A percentile compares a stretch with the other conserved stretches of the same genome.
Evolutionary conservation across 345 rosid genomes (phyloP).

Genomic region (Gynandropsis gynandra): DNA sequence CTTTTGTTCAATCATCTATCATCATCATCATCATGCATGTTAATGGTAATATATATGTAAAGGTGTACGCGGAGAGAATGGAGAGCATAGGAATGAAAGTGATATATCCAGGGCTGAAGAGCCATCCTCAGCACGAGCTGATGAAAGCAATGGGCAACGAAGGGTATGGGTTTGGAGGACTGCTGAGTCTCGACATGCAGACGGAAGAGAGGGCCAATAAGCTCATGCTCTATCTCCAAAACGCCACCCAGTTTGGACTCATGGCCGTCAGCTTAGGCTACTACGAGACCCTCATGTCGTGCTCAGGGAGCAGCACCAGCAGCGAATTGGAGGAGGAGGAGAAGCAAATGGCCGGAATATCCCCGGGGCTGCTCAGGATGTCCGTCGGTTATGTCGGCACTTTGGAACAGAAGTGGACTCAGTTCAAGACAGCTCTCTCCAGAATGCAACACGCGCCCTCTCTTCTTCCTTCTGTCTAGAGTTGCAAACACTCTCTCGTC

Average conservation of each 20-base stretch:
- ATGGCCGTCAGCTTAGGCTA: conserved; percentile 98
- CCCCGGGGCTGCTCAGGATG: conserved; percentile 87
- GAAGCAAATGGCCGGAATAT: conserved; percentile 73
- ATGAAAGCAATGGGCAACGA: conserved; percentile 50
- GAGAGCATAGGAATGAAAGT: conserved; percentile 68
- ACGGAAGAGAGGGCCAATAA: conserved; percentile 76
- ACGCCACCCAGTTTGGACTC: conserved; percentile 72
- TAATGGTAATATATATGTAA: too few species aligned
- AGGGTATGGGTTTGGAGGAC: conserved; percentile 81
- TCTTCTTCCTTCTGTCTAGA: too few species aligned
- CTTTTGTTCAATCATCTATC: too few species aligned
- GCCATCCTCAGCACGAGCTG: conserved; percentile 71
- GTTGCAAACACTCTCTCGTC: too few species aligned
- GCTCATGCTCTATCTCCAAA: conserved; percentile 74
- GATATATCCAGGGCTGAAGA: conserved; percentile 75
- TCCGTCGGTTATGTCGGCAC: conserved; percentile 86
- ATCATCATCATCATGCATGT: too few species aligned
- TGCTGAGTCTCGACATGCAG: conserved; percentile 74
- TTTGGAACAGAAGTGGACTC: conserved; percentile 83
- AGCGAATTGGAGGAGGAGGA: conserved; percentile 70
- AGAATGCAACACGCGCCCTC: too few species aligned
- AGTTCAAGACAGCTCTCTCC: conserved; percentile 65
- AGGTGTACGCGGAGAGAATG: conserved; percentile 58
- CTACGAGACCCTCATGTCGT: conserved; percentile 87
- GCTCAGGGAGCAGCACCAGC: conserved; percentile 93